Evolutionary conservation across 2,329 filamentous ascomycete genomes (phyloP).

Genomic region (Pyrenochaeta sp.): DNA sequence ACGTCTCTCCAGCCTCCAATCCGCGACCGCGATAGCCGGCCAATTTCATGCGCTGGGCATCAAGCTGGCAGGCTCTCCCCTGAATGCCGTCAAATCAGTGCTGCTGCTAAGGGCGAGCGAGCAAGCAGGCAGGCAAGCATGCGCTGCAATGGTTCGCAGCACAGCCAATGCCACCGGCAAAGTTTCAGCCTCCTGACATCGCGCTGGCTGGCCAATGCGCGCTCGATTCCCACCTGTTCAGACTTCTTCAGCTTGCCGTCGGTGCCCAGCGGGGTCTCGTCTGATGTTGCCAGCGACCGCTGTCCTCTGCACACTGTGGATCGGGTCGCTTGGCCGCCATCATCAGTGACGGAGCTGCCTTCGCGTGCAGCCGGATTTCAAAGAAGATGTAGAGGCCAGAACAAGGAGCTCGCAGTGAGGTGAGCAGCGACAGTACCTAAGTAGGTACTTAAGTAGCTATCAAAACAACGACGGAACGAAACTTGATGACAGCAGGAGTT

Average conservation of each 20-base stretch:
- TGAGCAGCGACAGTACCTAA: constrained; percentile 2
- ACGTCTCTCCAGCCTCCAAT: background rate
- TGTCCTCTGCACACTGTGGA: background rate
- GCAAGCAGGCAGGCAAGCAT: background rate
- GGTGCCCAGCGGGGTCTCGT: too few relatives aligned
- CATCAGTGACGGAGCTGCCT: background rate
- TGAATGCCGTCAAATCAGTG: background rate
- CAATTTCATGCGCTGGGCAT: constrained; percentile 2
- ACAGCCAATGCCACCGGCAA: background rate
- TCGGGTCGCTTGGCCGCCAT: background rate
- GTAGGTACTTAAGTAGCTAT: too few relatives aligned
- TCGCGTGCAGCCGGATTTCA: background rate
- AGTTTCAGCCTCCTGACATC: constrained; percentile 1
- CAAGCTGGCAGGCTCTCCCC: constrained; percentile 1
- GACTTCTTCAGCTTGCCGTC: background rate
- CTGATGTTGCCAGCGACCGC: too few relatives aligned
- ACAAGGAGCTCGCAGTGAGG: constrained; percentile 7
- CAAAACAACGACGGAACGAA: too few relatives aligned
- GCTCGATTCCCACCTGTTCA: background rate
- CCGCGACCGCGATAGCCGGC: constrained; percentile 4
- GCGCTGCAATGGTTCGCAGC: background rate
- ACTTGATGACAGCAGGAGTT: too few relatives aligned
- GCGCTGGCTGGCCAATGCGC: background rate
- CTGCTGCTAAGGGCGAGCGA: background rate
- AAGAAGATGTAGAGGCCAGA: background rate